Evolutionary conservation across 139 green algal genomes (phyloP).

Genomic region (Yamagishiella unicocca): DNA sequence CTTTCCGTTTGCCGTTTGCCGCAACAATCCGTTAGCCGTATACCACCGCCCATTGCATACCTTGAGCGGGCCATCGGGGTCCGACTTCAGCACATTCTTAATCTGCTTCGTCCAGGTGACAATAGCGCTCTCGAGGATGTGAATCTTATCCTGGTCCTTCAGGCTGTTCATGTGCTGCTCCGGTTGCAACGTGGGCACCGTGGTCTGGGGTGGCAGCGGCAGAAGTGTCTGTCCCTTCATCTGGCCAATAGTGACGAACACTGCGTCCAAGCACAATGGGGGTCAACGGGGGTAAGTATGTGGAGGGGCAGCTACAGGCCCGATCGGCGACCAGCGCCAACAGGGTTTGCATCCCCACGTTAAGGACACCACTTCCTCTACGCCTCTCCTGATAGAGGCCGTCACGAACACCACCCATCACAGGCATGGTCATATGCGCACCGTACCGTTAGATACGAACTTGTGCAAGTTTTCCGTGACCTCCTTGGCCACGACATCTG

Average conservation of each 20-base stretch:
- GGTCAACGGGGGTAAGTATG: no score
- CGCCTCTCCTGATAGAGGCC: no score
- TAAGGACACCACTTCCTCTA: no score
- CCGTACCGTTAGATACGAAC: slow-evolving; percentile 83
- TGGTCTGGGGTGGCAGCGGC: slow-evolving; percentile 77
- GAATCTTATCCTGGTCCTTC: slow-evolving; percentile 87
- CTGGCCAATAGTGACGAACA: slow-evolving; percentile 85
- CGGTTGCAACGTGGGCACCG: slow-evolving; percentile 46
- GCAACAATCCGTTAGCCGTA: no score
- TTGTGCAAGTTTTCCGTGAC: slow-evolving; percentile 91
- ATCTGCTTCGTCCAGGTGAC: slow-evolving; percentile 94
- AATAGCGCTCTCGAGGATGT: slow-evolving; percentile 88
- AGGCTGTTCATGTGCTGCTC: slow-evolving; percentile 55
- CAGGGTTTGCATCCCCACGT: no score
- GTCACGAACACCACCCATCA: no score
- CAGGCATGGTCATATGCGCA: no score
- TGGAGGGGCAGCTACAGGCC: no score
- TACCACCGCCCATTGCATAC: neutral
- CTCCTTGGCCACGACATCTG: slow-evolving; percentile 87
- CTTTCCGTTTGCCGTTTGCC: no score
- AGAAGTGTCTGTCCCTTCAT: slow-evolving; percentile 91
- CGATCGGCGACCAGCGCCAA: no score
- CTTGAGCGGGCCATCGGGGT: slow-evolving; percentile 72
- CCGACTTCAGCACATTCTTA: slow-evolving; percentile 89
- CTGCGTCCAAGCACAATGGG: slow-evolving; percentile 44